phyloP scores from a whole-genome alignment of 176 grass and related monocot species.

The Ensete ventricosum region DNA sequence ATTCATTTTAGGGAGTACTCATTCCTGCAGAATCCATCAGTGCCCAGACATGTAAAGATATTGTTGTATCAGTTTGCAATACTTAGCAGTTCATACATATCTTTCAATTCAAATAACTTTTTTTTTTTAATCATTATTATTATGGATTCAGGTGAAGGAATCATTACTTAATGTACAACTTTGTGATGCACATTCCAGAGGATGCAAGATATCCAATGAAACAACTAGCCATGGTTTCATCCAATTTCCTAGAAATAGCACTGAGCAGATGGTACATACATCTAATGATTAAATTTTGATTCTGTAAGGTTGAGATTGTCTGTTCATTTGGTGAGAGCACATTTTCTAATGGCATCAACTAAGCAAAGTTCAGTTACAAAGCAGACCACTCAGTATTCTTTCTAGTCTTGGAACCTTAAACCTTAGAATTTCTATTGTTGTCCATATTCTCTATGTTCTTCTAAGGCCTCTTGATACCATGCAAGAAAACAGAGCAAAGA shows the following conservation, averaged over 20 bases:
- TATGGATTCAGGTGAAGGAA: conserved; percentile 23
- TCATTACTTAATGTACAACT: conserved; percentile 56
- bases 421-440: too few species aligned
- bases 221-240: conserved; percentile 29
- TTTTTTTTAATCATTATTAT: background rate
- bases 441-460: too few species aligned
- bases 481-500: too few species aligned
- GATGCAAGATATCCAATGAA: conserved; percentile 37
- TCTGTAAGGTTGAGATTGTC: too few species aligned
- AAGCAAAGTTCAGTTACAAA: too few species aligned
- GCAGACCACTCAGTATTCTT: too few species aligned
- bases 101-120: background rate
- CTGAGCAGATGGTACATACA: conserved; percentile 51
- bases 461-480: too few species aligned
- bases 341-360: too few species aligned
- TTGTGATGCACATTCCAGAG: conserved; percentile 40
- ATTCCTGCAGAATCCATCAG: conserved; percentile 72
- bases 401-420: too few species aligned
- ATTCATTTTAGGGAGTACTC: conserved; percentile 95
- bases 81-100: background rate
- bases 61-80: background rate
- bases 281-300: background rate
- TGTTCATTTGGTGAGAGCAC: too few species aligned
- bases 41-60: conserved; percentile 50
- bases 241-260: conserved; percentile 56